A percentile compares a stretch with the other conserved stretches of the same genome.
These are phyloP conservation scores for Venturia nashicola DNA, from an alignment of 2,329 filamentous ascomycete genomes.

Conservation along the genomic window DNA sequence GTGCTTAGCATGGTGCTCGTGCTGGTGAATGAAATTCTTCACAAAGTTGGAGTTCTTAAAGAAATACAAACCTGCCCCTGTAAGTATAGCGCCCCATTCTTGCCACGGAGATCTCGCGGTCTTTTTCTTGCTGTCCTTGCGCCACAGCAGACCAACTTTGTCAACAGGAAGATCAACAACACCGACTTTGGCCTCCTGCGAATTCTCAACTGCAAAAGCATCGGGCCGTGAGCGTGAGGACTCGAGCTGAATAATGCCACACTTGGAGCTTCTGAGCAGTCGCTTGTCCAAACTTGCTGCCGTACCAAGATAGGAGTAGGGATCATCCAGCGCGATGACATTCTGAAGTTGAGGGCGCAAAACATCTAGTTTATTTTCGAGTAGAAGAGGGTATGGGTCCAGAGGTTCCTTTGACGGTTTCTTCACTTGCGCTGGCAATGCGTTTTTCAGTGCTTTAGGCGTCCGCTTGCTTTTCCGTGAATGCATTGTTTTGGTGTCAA, in stretches of 20 bases:
- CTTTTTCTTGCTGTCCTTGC: conserved; percentile 87
- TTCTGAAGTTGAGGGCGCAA: conserved; percentile 79
- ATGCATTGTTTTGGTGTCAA: conserved; percentile 63
- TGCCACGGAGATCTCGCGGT: conserved; percentile 94
- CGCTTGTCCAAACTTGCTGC: conserved; percentile 58
- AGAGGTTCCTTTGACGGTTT: conserved; percentile 69
- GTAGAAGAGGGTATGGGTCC: conserved; percentile 87
- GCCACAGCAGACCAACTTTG: conserved; percentile 89
- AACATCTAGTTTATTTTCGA: conserved; percentile 76
- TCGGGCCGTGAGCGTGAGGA: conserved; percentile 87
- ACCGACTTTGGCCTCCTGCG: conserved; percentile 75
- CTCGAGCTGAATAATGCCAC: conserved; percentile 86
- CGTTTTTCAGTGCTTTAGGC: conserved; percentile 34
- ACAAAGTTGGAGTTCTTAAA: conserved; percentile 91
- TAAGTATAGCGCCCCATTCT: conserved; percentile 95
- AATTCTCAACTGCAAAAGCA: conserved; percentile 81
- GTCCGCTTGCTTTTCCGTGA: conserved; percentile 60
- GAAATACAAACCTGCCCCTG: conserved; percentile 93
- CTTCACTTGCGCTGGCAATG: conserved; percentile 51
- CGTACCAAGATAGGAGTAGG: conserved; percentile 77
- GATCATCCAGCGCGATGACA: conserved; percentile 84
- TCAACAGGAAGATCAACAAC: conserved; percentile 96
- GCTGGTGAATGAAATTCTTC: conserved; percentile 79
- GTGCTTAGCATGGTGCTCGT: conserved; percentile 68
- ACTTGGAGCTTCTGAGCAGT: conserved; percentile 64